phyloP scores from a whole-genome alignment of 768 basidiomycete genomes.

The Boletus vermiculosoides region DNA sequence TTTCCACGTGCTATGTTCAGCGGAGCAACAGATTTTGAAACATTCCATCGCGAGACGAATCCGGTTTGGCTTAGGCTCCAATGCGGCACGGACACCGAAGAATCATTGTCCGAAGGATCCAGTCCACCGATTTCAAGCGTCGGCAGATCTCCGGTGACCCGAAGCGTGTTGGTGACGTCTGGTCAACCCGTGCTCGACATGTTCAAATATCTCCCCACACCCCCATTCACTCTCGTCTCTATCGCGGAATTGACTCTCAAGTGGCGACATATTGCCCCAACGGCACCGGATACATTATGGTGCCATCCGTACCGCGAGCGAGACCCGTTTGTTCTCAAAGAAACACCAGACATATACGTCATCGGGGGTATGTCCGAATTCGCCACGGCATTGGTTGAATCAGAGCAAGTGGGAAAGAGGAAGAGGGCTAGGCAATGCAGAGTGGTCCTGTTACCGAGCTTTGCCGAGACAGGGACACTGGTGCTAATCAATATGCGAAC shows the following conservation, averaged over 20 bases:
- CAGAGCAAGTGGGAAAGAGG: constrained; percentile 30
- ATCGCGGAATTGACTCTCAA: constrained; percentile 77
- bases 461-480: constrained; percentile 73
- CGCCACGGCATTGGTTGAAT: constrained; percentile 62
- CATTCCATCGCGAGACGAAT: constrained; percentile 82
- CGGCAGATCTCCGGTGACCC: constrained; percentile 30
- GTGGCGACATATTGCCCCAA: constrained; percentile 98
- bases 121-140: constrained; percentile 1
- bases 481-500: constrained; percentile 79
- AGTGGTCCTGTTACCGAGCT: constrained; percentile 78
- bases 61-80: constrained; percentile 79
- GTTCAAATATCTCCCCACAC: constrained; percentile 83
- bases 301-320: constrained; percentile 88
- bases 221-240: constrained; percentile 66
- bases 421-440: constrained; percentile 49
- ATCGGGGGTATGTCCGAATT: constrained; percentile 90
- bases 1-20: constrained; percentile 92
- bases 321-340: constrained; percentile 88
- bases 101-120: constrained; percentile 4
- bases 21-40: constrained; percentile 49
- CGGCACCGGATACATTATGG: constrained; percentile 98
- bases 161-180: constrained; percentile 77
- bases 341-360: constrained; percentile 87
- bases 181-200: constrained; percentile 96
- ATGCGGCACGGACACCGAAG: constrained; percentile 39